Evolutionary conservation across 805 yeast species (phyloP), one percentile per base, ranked within the genome.

Genomic region (Cyberlindnera petersonii): DNA sequence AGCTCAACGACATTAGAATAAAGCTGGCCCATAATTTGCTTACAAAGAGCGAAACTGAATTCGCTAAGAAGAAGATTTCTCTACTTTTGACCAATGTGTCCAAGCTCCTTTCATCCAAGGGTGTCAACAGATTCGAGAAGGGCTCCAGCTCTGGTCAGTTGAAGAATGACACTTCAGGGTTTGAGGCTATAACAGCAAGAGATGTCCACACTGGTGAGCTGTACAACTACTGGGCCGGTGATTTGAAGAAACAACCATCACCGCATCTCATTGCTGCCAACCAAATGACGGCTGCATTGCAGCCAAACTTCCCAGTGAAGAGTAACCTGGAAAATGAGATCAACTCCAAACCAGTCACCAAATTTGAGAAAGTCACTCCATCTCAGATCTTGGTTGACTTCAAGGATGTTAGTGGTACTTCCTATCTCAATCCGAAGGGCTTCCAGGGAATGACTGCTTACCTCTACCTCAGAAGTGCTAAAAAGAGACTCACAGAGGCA

Each of bases 351-450:
- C 64, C 66, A 21, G 69, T 71, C 49, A 59, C 64, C 27, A 69
- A 69, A 42, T 76, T 79, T 48, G 61, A 61, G 31, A 68, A 69
- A 24, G 72, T 72, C 5, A 69, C 75, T 4, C 63, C 65, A 20
- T 66, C 69, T 1, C 88, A 85, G 56, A 75, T 86, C 40, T 60
- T 86, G 58, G 86, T 84, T 31, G 93, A 84, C 57, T 82, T 86
- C 59, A 79, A 80, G 54, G 73, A 84, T 28, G 86, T 84, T 26
- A 75, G 77, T 23, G 77, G 77, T 32, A 71, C 85, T 2, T 71
- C 83, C 0, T 66, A 66, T 19, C 65, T 75, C 47, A 70, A 74
- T 41, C 88, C 88, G 18, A 74, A 75, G 37, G 86, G 84, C 3
- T 80, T 77, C 48, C 72, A 72, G 7, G 86, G 87, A 16, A 73